These are phyloP conservation scores for Coelastrella sp. DNA, from an alignment of 139 green algal species.

Conservation along the genomic window DNA sequence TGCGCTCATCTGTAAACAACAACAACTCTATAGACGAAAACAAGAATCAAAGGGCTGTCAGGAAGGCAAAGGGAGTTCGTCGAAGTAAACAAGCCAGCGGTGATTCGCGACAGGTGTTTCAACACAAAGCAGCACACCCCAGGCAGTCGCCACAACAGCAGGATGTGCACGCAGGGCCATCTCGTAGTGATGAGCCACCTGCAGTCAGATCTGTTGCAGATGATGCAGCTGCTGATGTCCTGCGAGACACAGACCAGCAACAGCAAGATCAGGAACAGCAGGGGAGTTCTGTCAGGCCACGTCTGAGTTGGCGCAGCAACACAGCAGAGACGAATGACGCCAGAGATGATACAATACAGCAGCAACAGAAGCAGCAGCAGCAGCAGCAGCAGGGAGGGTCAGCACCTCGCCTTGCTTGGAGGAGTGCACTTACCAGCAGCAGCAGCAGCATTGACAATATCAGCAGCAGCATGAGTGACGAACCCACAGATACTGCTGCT, in stretches of 20 bases:
- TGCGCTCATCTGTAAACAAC: no score
- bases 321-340: background rate
- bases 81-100: no score
- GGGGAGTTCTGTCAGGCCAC: background rate
- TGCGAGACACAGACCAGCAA: background rate
- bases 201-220: no score
- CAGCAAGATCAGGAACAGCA: background rate
- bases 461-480: conserved; percentile 31
- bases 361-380: background rate
- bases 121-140: no score
- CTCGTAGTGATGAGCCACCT: no score
- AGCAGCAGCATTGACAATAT: background rate
- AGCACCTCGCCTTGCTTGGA: background rate
- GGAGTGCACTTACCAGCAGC: background rate
- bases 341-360: background rate
- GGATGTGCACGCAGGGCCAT: no score
- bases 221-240: no score
- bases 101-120: no score
- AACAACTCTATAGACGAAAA: no score
- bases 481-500: background rate
- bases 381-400: conserved; percentile 4
- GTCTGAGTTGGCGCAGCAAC: background rate
- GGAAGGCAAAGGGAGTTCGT: no score
- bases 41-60: no score
- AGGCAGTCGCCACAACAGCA: no score